These are phyloP conservation scores for Chytriomyces sp. DNA, from an alignment of 192 early-diverging fungal genomes.

Conservation along the genomic window DNA sequence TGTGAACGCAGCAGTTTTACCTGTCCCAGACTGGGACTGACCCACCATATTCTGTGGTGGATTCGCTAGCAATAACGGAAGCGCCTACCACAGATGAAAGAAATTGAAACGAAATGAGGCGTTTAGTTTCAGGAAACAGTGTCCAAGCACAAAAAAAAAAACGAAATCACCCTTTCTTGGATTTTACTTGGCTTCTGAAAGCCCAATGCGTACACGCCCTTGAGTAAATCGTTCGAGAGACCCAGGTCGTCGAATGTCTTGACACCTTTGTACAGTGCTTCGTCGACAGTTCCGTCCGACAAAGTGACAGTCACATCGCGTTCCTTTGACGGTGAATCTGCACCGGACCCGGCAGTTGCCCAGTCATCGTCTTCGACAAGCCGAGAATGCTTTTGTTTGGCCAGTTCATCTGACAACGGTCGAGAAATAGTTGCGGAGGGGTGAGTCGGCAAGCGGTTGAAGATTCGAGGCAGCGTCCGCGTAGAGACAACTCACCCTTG, in stretches of 20 bases:
- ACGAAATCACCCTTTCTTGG: conserved; percentile 66
- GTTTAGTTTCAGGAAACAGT: conserved; percentile 10
- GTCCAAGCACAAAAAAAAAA: neutral
- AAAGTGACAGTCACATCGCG: conserved; percentile 67
- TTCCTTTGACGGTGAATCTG: conserved; percentile 6
- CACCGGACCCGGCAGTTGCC: conserved; percentile 10
- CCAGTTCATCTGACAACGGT: neutral
- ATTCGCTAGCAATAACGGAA: conserved; percentile 83
- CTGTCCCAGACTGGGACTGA: conserved; percentile 95
- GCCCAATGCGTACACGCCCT: conserved; percentile 93
- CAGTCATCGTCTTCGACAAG: conserved; percentile 33
- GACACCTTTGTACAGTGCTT: conserved; percentile 79
- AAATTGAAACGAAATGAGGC: neutral
- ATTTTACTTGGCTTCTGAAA: conserved; percentile 94
- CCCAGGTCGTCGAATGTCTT: conserved; percentile 66
- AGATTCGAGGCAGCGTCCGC: neutral
- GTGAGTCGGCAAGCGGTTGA: neutral
- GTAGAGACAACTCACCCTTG: neutral
- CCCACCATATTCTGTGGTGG: conserved; percentile 97
- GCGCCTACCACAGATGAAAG: conserved; percentile 51
- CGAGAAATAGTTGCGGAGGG: neutral
- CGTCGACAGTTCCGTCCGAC: conserved; percentile 70
- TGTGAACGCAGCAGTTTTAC: conserved; percentile 96
- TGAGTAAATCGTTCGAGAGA: conserved; percentile 74
- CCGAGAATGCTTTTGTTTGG: conserved; percentile 16